phyloP scores from a whole-genome alignment of 441 rosid genomes.

The Eugenia klotzschiana region DNA sequence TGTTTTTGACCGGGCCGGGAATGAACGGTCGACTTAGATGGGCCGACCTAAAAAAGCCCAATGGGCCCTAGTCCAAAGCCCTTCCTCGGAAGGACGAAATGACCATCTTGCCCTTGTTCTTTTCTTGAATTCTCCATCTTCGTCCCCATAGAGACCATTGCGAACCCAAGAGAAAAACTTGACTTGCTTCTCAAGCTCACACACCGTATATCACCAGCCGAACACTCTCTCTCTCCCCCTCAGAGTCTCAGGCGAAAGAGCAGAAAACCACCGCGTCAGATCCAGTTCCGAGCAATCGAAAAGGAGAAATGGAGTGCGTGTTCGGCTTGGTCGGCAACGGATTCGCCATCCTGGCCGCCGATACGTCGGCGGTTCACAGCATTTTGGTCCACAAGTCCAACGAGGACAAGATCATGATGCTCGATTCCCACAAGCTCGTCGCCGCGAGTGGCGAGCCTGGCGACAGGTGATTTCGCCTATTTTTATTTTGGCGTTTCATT shows the following conservation, averaged over 20 bases:
- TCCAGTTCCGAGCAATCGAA: constrained; percentile 6
- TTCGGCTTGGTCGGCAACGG: constrained; percentile 83
- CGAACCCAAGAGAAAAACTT: neutral
- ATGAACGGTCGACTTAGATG: neutral
- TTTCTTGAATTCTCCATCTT: neutral
- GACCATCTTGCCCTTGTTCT: neutral
- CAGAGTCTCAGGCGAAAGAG: neutral
- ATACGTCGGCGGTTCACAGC: constrained; percentile 91
- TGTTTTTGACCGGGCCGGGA: neutral
- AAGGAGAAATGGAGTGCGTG: constrained; percentile 63
- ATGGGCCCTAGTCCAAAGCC: neutral
- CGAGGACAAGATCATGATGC: constrained; percentile 93
- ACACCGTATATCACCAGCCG: neutral
- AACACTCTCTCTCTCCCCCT: neutral
- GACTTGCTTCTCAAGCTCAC: constrained; percentile 6
- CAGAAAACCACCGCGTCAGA: neutral
- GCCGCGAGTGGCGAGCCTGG: constrained; percentile 99
- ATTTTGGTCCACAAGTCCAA: constrained; percentile 83
- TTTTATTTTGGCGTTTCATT: neutral
- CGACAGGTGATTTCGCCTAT: constrained; percentile 40
- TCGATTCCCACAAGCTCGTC: constrained; percentile 86
- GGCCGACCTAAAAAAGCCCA: neutral
- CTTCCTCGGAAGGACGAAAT: neutral
- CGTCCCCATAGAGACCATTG: constrained; percentile 5
- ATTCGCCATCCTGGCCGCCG: constrained; percentile 71